Conservation (phyloP, 768 basidiomycete species). For the Gelatoporia subvermispora region DNA sequence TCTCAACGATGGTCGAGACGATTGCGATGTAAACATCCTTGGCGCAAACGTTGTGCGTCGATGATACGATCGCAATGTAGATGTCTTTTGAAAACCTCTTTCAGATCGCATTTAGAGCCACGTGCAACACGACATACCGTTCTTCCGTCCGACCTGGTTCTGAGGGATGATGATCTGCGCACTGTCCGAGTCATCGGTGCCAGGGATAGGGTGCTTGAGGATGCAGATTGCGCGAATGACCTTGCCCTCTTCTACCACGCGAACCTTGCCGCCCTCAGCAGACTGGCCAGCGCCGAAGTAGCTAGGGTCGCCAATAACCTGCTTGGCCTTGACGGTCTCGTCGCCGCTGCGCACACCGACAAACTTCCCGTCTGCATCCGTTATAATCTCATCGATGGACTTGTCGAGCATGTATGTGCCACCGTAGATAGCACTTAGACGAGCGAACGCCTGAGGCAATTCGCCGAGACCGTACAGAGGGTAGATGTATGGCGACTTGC, state of each 20-base stretch:
- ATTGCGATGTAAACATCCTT: slow-evolving; percentile 95
- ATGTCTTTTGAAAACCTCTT: slow-evolving; percentile 61
- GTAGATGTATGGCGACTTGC: slow-evolving; percentile 99
- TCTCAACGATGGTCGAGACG: slow-evolving; percentile 98
- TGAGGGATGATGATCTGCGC: slow-evolving; percentile 98
- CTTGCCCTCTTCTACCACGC: slow-evolving; percentile 89
- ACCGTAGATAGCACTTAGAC: slow-evolving; percentile 96
- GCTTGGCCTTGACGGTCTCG: slow-evolving; percentile 95
- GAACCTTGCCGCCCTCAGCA: slow-evolving; percentile 67
- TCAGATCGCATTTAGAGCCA: not conserved
- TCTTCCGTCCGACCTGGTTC: slow-evolving; percentile 90
- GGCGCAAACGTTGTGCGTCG: slow-evolving; percentile 96
- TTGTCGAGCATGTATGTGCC: slow-evolving; percentile 99
- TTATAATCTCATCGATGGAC: slow-evolving; percentile 84
- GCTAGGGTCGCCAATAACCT: slow-evolving; percentile 96
- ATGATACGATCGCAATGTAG: slow-evolving; percentile 96
- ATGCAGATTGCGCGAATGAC: slow-evolving; percentile 97
- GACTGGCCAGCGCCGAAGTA: slow-evolving; percentile 84
- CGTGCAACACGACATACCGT: slow-evolving; percentile 74
- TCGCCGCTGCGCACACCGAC: slow-evolving; percentile 84
- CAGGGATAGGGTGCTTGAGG: slow-evolving; percentile 96
- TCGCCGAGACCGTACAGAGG: slow-evolving; percentile 98
- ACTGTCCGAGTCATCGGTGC: slow-evolving; percentile 92
- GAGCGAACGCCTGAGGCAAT: slow-evolving; percentile 97
- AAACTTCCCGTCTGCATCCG: slow-evolving; percentile 81